A percentile compares a stretch with the other conserved stretches of the same genome.
Evolutionary conservation across 2,329 filamentous ascomycete species (phyloP).

Genomic region (Clonostachys rhizophaga): DNA sequence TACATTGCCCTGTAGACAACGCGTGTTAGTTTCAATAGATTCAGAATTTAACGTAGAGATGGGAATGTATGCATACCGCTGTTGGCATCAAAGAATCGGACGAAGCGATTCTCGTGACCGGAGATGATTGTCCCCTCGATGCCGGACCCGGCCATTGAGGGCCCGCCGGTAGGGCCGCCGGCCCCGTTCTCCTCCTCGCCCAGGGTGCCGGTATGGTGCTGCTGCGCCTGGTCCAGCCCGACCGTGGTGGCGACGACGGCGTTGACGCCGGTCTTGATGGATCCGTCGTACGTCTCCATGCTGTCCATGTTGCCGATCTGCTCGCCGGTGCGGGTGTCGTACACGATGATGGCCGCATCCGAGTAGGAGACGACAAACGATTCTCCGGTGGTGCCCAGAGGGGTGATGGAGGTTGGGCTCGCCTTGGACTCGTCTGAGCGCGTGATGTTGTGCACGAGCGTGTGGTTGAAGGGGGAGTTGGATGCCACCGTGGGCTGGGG

Average conservation of each 20-base stretch:
- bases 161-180: constrained; percentile 73
- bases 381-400: constrained; percentile 76
- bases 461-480: constrained; percentile 81
- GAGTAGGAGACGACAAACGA: constrained; percentile 91
- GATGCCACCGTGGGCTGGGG: constrained; percentile 86
- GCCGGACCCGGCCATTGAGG: constrained; percentile 63
- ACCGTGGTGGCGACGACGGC: constrained; percentile 83
- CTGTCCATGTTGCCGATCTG: constrained; percentile 92
- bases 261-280: constrained; percentile 75
- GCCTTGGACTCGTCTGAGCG: constrained; percentile 60
- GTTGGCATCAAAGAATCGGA: constrained; percentile 97
- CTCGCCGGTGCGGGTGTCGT: constrained; percentile 87
- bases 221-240: constrained; percentile 65
- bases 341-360: constrained; percentile 86
- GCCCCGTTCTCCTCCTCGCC: constrained; percentile 71
- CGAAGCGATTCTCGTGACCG: constrained; percentile 93
- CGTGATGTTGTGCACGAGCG: constrained; percentile 80
- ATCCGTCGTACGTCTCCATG: constrained; percentile 88
- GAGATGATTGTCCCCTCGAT: constrained; percentile 94
- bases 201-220: constrained; percentile 43
- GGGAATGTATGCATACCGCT: constrained; percentile 67
- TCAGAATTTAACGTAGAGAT: too few relatives aligned
- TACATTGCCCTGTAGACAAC: constrained; percentile 78
- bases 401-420: constrained; percentile 89
- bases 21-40: constrained; percentile 5